Percentiles rank a stretch among this genome's conserved stretches.
These are phyloP conservation scores for Epichloe baconii DNA, from an alignment of 2,329 filamentous ascomycete species.

Conservation along the genomic window DNA sequence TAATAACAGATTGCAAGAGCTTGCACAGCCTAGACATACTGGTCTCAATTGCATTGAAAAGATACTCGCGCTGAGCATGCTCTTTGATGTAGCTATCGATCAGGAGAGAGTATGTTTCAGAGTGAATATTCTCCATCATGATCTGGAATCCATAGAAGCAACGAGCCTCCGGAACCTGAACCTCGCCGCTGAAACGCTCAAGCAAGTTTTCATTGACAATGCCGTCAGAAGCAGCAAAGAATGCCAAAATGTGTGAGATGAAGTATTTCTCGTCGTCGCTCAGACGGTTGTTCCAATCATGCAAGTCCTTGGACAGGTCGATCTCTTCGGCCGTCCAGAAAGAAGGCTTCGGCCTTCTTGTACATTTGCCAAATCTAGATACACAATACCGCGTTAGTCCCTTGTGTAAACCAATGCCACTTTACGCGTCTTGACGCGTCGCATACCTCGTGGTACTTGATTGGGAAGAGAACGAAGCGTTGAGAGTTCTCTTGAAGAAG, in stretches of 20 bases:
- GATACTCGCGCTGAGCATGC: conserved; percentile 79
- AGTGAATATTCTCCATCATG: conserved; percentile 99
- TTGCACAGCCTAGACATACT: conserved; percentile 42
- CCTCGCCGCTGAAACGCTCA: conserved; percentile 92
- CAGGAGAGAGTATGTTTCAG: conserved; percentile 96
- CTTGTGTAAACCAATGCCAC: conserved; percentile 23
- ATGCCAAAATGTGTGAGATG: conserved; percentile 94
- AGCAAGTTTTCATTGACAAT: conserved; percentile 99
- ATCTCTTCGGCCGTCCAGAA: conserved; percentile 99
- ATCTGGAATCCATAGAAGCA: conserved; percentile 99
- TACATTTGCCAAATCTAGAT: conserved; percentile 98
- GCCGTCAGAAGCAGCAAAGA: conserved; percentile 96
- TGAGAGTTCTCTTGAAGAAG: conserved; percentile 90
- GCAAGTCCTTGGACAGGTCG: conserved; percentile 94
- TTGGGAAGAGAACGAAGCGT: conserved; percentile 94
- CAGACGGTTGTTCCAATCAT: conserved; percentile 97
- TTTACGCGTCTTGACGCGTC: conserved; percentile 54
- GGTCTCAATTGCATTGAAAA: conserved; percentile 98
- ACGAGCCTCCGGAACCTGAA: conserved; percentile 92
- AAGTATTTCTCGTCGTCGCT: conserved; percentile 98
- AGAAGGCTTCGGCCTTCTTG: conserved; percentile 98
- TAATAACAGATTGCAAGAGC: conserved; percentile 2
- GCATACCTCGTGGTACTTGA: conserved; percentile 98
- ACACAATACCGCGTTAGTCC: conserved; percentile 3
- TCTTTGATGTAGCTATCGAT: conserved; percentile 99